Evolutionary conservation across 176 grass and related monocot genomes (phyloP).

Genomic region (Oryza australiensis): DNA sequence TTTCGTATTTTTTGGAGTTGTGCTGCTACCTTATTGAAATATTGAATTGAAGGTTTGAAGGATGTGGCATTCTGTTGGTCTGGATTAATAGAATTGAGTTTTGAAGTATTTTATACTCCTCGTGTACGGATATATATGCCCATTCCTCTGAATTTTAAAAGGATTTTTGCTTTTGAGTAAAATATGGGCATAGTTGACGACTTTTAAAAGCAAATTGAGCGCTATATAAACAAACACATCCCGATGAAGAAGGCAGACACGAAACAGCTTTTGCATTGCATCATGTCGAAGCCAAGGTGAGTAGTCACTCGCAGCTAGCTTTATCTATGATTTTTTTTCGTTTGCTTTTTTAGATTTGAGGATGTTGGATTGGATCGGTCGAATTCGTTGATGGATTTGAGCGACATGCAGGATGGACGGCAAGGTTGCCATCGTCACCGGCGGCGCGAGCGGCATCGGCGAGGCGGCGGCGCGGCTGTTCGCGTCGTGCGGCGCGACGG

Average conservation of each 20-base stretch:
- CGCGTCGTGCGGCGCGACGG: constrained; percentile 63
- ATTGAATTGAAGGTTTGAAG: neutral
- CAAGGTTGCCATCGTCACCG: constrained; percentile 82
- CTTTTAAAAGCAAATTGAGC: neutral
- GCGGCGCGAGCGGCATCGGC: constrained; percentile 83
- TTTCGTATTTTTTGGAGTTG: neutral
- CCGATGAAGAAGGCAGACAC: neutral
- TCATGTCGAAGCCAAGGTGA: constrained; percentile 50
- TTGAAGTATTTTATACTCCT: neutral
- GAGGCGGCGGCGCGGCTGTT: constrained; percentile 69
- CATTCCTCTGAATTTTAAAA: neutral
- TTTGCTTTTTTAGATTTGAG: neutral
- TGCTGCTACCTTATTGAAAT: neutral
- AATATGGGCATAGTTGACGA: constrained; percentile 4
- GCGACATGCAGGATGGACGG: constrained; percentile 56
- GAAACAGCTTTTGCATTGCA: neutral
- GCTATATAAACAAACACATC: constrained; percentile 30
- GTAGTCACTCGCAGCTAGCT: constrained; percentile 7
- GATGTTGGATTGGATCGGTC: neutral
- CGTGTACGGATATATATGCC: neutral
- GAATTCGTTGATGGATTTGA: neutral
- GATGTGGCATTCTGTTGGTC: neutral
- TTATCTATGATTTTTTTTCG: neutral
- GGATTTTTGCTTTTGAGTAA: neutral
- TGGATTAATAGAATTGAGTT: neutral